These are phyloP conservation scores for Pseudopithomyces chartarum DNA, from an alignment of 2,329 filamentous ascomycete genomes.

Conservation along the genomic window DNA sequence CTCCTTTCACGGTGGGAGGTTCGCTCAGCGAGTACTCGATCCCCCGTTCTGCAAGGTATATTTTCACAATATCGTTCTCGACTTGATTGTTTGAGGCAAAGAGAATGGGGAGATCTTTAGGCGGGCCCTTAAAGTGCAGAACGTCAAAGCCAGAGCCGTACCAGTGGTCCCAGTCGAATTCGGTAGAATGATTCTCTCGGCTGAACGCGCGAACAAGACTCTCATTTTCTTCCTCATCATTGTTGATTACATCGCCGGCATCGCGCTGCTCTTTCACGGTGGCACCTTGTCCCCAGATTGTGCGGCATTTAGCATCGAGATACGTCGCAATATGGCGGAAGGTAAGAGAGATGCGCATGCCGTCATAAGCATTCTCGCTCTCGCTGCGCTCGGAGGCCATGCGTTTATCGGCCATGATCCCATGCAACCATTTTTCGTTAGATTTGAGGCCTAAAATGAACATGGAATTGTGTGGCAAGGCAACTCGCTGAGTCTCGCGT, in stretches of 20 bases:
- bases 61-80: slow-evolving; percentile 38
- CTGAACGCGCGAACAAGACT: slow-evolving; percentile 80
- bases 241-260: slow-evolving; percentile 71
- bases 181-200: slow-evolving; percentile 73
- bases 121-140: slow-evolving; percentile 59
- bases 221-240: slow-evolving; percentile 67
- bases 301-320: slow-evolving; percentile 64
- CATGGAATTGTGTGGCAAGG: slow-evolving; percentile 85
- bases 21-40: slow-evolving; percentile 21
- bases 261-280: slow-evolving; percentile 65
- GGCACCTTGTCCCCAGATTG: slow-evolving; percentile 93
- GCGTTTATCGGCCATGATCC: slow-evolving; percentile 88
- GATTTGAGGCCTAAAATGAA: slow-evolving; percentile 80
- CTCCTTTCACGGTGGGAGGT: slow-evolving; percentile 23
- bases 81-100: slow-evolving; percentile 40
- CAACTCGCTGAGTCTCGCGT: slow-evolving; percentile 65
- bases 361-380: slow-evolving; percentile 72
- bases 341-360: slow-evolving; percentile 86
- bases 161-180: slow-evolving; percentile 73
- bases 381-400: slow-evolving; percentile 67
- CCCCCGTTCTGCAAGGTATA: slow-evolving; percentile 36
- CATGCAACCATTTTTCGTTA: slow-evolving; percentile 88
- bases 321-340: slow-evolving; percentile 91
- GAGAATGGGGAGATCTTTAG: slow-evolving; percentile 43
- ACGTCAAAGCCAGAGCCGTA: slow-evolving; percentile 89